A percentile compares a stretch with the other conserved stretches of the same genome.
phyloP scores from a whole-genome alignment of 805 yeast species.

The Hagleromyces aurorensis region DNA sequence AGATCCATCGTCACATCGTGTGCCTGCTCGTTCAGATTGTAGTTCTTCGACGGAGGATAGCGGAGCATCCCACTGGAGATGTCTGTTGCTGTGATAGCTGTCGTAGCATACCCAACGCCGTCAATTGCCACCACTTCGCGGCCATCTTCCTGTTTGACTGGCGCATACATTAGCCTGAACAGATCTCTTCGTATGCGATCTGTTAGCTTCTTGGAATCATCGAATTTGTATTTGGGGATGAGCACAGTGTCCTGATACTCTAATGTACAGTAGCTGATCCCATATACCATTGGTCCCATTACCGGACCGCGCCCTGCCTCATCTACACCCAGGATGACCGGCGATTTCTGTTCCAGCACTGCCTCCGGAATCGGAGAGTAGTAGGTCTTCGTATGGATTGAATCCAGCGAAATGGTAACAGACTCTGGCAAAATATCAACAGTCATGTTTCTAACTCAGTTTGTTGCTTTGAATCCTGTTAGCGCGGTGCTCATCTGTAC shows the following conservation, averaged over 20 bases:
- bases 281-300: conserved; percentile 96
- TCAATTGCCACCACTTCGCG: conserved; percentile 34
- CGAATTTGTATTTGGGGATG: conserved; percentile 67
- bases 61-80: conserved; percentile 84
- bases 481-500: background rate
- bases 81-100: conserved; percentile 78
- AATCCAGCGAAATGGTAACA: conserved; percentile 15
- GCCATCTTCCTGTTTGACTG: conserved; percentile 21
- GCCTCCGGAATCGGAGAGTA: conserved; percentile 41
- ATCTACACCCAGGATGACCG: conserved; percentile 75
- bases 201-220: conserved; percentile 83
- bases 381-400: conserved; percentile 38
- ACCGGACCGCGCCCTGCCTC: conserved; percentile 99
- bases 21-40: conserved; percentile 88
- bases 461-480: conserved; percentile 1
- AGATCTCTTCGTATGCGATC: conserved; percentile 60
- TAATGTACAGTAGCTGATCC: conserved; percentile 67
- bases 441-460: background rate
- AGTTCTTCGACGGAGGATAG: conserved; percentile 40
- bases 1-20: conserved; percentile 86
- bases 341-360: conserved; percentile 30
- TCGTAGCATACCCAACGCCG: conserved; percentile 82
- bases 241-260: conserved; percentile 38
- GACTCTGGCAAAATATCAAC: conserved; percentile 23
- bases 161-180: conserved; percentile 48